Evolutionary conservation across 208 protist genomes (phyloP), one percentile per base, ranked within the genome.

Genomic region (Leishmania turanica): DNA sequence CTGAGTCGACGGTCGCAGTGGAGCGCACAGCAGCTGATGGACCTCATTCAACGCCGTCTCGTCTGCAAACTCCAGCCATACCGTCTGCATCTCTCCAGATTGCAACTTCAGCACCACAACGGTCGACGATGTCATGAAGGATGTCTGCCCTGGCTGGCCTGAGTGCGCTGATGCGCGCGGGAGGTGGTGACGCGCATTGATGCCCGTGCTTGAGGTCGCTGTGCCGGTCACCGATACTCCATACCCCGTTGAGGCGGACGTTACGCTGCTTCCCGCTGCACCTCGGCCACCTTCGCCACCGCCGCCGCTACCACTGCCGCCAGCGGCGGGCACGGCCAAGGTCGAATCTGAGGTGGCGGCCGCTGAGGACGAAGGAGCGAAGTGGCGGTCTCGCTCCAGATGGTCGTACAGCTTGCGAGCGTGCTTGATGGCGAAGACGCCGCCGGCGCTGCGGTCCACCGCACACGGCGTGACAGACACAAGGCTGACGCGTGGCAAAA

Each of bases 41-140:
- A 82, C 84, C 53, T 88, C 84, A 49, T 58, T 75, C 27, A 88
- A 37, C 19, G 65, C 80, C 8, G 47, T 51, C 42, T 81, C 81
- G 37, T 84, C 77, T 2, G 77, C 70, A 37, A 88, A 88, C 74
- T 88, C 84, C 1, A 88, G 37, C 84, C 84, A 88, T 34, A 88
- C 75, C 65, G 84, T 88, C 49, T 72, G 84, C 80, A 85, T 56
- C 11, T 66, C 24, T n/a, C 47, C 60, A 7, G 84, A 80, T 60
- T 88, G 74, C 8, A 88, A 21, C 45, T 75, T 81, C 21, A 88
- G 58, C 64, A 88, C 77, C 56, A 85, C 34, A 56, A 74, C 71
- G 0, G 77, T 58, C 7, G 71, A 75, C 49, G 45, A 8, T 49
- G 47, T n/a, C 66, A 7, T 42, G 31, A 71, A 47, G 6, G 66